These are phyloP conservation scores for Rubia tinctorum DNA, from an alignment of 305 asterid genomes.

Conservation along the genomic window DNA sequence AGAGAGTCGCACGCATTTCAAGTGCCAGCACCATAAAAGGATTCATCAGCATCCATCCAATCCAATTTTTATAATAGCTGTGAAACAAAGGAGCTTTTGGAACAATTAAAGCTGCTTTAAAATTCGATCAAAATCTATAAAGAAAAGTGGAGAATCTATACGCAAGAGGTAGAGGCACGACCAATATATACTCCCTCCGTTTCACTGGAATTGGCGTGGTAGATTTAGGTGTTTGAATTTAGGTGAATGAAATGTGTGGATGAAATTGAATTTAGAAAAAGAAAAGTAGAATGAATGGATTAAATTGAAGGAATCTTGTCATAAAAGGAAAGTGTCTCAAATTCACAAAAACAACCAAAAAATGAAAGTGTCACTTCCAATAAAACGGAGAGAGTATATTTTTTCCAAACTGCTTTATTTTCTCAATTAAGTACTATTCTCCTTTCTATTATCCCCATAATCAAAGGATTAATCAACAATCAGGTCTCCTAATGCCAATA, in stretches of 20 bases:
- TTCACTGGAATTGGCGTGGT: too few relatives aligned
- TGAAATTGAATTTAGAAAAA: too few relatives aligned
- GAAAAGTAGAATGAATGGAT: too few relatives aligned
- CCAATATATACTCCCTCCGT: not conserved
- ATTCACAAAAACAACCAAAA: too few relatives aligned
- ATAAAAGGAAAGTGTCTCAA: too few relatives aligned
- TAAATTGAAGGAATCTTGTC: too few relatives aligned
- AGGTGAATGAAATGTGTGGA: too few relatives aligned
- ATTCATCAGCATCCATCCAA: not conserved
- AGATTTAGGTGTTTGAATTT: too few relatives aligned
- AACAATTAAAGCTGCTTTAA: not conserved
- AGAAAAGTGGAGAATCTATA: slow-evolving; percentile 4
- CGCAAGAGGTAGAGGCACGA: not conserved
- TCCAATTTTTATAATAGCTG: not conserved
- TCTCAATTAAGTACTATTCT: not conserved
- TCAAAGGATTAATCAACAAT: not conserved
- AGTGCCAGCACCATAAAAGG: not conserved
- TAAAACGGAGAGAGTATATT: too few relatives aligned
- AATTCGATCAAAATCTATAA: not conserved
- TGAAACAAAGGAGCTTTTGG: not conserved
- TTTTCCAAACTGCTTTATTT: not conserved
- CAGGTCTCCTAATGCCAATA: not conserved
- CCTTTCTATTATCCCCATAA: not conserved
- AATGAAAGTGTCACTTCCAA: too few relatives aligned
- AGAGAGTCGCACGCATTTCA: not conserved